Base-by-base conservation (phyloP, 2,329 filamentous ascomycete genomes). In the Fusarium sp. region DNA sequence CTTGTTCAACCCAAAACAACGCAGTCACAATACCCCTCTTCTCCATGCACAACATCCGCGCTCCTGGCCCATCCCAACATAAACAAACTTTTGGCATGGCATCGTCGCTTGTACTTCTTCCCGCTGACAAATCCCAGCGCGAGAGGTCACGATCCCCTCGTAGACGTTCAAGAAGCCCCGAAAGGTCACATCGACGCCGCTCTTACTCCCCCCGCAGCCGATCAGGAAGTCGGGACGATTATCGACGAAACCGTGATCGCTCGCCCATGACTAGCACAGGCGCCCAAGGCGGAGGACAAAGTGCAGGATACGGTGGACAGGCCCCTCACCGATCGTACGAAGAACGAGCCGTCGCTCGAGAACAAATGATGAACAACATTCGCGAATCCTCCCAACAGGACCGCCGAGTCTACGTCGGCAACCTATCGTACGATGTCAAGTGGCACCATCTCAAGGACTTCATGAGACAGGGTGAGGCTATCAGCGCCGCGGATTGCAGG, bases 361-460 rank as follows among this genome's bases (percentile, higher is more conserved):
- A 97, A 80, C 90, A 93, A 77, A 97, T 96, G 92, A 96, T 98
- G 92, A 90, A 88, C 80, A 93, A 88, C 76, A 90, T 97, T 72
- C 90, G 93, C 75, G 95, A 98, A 75, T 91, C 91, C 41, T 98
- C 95, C 62, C 95, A 98, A 78, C 95, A 99, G 81, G 95, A 99
- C 85, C 94, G 95, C 75, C 93, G 95, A 70, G 95, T 99, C 87
- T 99, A 99, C 78, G 95, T 99, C 77, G 95, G 95, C 80, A 99
- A 99, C 78, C 86, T 99, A 72, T 95, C 93, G 45, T 99, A 99
- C 83, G 95, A 99, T 84, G 95, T 99, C 78, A 99, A 99, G 84
- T 99, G 95, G 95, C 94, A 98, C 83, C 95, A 98, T 75, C 88
- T 99, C 65, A 99, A 99, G 84, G 95, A 99, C 83, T 98, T 98